These are phyloP conservation scores for Fusarium sacchari DNA, from an alignment of 2,329 filamentous ascomycete genomes.

Conservation along the genomic window DNA sequence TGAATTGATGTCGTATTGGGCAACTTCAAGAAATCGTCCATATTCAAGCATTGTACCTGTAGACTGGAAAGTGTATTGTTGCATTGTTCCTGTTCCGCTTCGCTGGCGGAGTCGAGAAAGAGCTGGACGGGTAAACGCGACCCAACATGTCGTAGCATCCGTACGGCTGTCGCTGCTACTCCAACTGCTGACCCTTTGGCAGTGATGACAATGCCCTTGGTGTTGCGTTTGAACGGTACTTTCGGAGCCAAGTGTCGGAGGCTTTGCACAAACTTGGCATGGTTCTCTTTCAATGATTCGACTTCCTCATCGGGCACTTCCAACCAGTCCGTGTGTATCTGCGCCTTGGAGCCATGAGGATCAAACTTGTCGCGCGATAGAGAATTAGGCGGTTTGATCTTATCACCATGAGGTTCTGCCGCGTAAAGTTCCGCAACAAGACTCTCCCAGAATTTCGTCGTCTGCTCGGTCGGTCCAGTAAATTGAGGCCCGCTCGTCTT, in stretches of 20 bases:
- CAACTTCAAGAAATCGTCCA: slow-evolving; percentile 32
- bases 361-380: slow-evolving; percentile 32
- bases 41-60: slow-evolving; percentile 33
- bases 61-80: not conserved
- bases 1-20: not conserved
- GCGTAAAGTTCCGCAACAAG: slow-evolving; percentile 15
- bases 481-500: not conserved
- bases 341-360: slow-evolving; percentile 6
- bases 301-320: slow-evolving; percentile 11
- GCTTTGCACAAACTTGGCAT: slow-evolving; percentile 20
- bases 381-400: slow-evolving; percentile 15
- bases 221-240: slow-evolving; percentile 18
- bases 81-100: slow-evolving; percentile 21
- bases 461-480: slow-evolving; percentile 27
- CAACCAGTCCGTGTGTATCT: slow-evolving; percentile 25
- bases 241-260: slow-evolving; percentile 18
- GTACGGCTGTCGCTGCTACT: slow-evolving; percentile 33
- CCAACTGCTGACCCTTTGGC: slow-evolving; percentile 26
- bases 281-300: slow-evolving; percentile 27
- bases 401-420: slow-evolving; percentile 23
- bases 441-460: slow-evolving; percentile 25
- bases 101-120: slow-evolving; percentile 33
- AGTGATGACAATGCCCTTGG: slow-evolving; percentile 38
- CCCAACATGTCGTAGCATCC: slow-evolving; percentile 37
- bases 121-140: slow-evolving; percentile 32